Evolutionary conservation across 306 rosid genomes (phyloP).

Genomic region (Leucaena leucocephala): DNA sequence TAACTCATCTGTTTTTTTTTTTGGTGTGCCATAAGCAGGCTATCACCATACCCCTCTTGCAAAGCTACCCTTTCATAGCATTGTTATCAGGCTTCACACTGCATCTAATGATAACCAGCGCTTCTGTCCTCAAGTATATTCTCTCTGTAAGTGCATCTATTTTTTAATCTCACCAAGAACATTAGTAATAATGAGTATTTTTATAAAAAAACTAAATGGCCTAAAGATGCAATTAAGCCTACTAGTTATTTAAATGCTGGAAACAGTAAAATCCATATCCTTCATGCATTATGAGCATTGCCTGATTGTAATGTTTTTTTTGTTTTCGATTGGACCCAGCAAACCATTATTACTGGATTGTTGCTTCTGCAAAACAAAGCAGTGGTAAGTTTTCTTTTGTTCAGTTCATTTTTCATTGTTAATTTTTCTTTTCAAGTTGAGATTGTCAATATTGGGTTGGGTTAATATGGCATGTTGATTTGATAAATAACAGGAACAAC

Average conservation of each 20-base stretch:
- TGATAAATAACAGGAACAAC: conserved; percentile 61
- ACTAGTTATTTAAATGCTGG: not conserved
- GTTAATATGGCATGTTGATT: conserved; percentile 14
- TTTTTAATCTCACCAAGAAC: not conserved
- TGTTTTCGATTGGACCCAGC: conserved; percentile 36
- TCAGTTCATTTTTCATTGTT: not conserved
- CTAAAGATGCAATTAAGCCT: not conserved
- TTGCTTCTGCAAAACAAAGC: conserved; percentile 76
- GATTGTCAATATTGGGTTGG: conserved; percentile 9
- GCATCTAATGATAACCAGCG: conserved; percentile 44
- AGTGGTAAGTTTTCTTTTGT: conserved; percentile 59
- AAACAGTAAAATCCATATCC: not conserved
- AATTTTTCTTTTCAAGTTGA: not conserved
- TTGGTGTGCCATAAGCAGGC: conserved; percentile 44
- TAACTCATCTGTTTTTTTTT: not conserved
- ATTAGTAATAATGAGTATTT: not conserved
- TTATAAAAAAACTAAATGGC: no score
- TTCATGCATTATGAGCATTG: conserved; percentile 1
- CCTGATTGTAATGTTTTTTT: conserved; percentile 4
- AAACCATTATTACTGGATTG: conserved; percentile 55
- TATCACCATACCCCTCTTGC: conserved; percentile 66
- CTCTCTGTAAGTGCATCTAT: conserved; percentile 55
- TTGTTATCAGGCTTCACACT: conserved; percentile 55
- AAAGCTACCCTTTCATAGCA: conserved; percentile 62
- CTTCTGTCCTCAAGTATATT: conserved; percentile 53